Evolutionary conservation across 148 eudicot species (phyloP), one percentile per base, ranked within the genome.

Genomic region (Arctostaphylos glauca): DNA sequence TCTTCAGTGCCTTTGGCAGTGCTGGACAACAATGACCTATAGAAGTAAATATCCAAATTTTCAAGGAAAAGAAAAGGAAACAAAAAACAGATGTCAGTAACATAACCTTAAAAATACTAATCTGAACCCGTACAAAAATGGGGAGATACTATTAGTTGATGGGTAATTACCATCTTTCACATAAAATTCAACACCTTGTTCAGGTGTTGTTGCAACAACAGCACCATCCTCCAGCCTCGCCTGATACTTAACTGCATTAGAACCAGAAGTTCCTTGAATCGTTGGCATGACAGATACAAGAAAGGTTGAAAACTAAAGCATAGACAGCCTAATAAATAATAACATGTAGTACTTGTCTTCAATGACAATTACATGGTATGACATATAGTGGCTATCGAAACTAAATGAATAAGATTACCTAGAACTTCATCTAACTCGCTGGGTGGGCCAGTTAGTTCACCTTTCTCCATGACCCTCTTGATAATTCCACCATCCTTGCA

Each of bases 401-500:
- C 6, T 18, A 2, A 43, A 55, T 7, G 31, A 14, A 50, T 48
- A 18, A 59, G 41, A 80, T 62, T 89, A 92, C 95, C 93, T 78
- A 87, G 85, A 81, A 92, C 95, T 91, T 92, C 93, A 88, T 92
- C 95, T 47, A 92, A 85, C 52, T 89, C 93, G 81, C 91, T 84
- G 7, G 93, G 93, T 59, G 89, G 90, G 81, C 91, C 89, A 79
- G 81, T 83, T 18, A 84, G 88, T 83, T 85, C 90, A 76, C 91
- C 89, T 81, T 85, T 88, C 85, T 84, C 85, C 81, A 91, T 49
- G 15, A 92, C 79, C 58, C 86, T 88, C 89, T 92, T 92, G 66
- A 91, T 80, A 71, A 92, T 86, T n/a, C 93, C 93, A 82, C 93
- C 95, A 91, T 92, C 95, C 87, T 84, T 91, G 86, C 89, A 91